Evolutionary conservation across 1,139 yeast species (phyloP).

Genomic region (Geotrichum siamense): DNA sequence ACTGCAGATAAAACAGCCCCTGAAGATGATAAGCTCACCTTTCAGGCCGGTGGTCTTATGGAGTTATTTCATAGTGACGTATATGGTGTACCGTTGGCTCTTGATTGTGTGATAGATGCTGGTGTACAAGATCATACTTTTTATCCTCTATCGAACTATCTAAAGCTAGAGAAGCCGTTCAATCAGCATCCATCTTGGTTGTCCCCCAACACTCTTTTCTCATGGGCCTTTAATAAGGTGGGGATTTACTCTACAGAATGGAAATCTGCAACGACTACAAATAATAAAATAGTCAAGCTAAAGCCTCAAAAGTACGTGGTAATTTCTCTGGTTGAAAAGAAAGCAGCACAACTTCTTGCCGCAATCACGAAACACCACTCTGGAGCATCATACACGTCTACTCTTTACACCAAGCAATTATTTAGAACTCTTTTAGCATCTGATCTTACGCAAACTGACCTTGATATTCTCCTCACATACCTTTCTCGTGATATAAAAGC

Average conservation of each 20-base stretch:
- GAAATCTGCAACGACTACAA: conserved; percentile 23
- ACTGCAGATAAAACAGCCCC: conserved; percentile 24
- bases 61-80: conserved; percentile 26
- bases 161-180: conserved; percentile 12
- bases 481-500: conserved; percentile 27
- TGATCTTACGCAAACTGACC: conserved; percentile 21
- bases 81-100: conserved; percentile 33
- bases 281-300: conserved; percentile 15
- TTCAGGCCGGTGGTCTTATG: conserved; percentile 28
- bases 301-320: conserved; percentile 27
- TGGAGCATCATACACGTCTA: conserved; percentile 23
- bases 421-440: conserved; percentile 16
- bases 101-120: conserved; percentile 32
- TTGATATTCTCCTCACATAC: conserved; percentile 27
- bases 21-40: conserved; percentile 23
- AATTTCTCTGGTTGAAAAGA: conserved; percentile 22
- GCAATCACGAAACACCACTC: conserved; percentile 8
- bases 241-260: conserved; percentile 24
- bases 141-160: conserved; percentile 25
- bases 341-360: conserved; percentile 22
- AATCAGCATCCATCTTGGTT: conserved; percentile 7
- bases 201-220: conserved; percentile 9
- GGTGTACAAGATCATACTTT: conserved; percentile 27
- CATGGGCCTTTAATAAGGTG: conserved; percentile 22
- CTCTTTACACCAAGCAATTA: conserved; percentile 26